Evolutionary conservation across 2,329 filamentous ascomycete species (phyloP).

Genomic region (Aspergillus awamori): DNA sequence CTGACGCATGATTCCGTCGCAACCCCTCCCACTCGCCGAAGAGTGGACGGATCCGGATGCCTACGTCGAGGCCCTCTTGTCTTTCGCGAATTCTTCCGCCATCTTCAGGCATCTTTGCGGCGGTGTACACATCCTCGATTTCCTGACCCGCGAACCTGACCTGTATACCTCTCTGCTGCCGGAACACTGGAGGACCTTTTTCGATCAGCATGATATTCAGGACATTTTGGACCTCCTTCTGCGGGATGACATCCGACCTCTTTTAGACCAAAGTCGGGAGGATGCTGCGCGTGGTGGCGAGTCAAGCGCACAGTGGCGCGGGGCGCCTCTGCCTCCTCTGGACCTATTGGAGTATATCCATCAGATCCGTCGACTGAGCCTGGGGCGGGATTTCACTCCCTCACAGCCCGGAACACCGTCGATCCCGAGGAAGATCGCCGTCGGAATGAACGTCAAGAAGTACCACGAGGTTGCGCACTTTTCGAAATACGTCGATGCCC

Average conservation of each 20-base stretch:
- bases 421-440: conserved; percentile 70
- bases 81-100: conserved; percentile 73
- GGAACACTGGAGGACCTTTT: conserved; percentile 78
- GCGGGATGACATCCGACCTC: conserved; percentile 67
- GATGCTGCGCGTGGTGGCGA: conserved; percentile 15
- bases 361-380: conserved; percentile 68
- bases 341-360: conserved; percentile 72
- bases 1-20: conserved; percentile 50
- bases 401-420: conserved; percentile 43
- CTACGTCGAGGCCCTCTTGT: conserved; percentile 76
- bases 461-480: conserved; percentile 91
- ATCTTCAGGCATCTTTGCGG: conserved; percentile 89
- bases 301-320: conserved; percentile 43
- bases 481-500: conserved; percentile 76
- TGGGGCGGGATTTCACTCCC: conserved; percentile 64
- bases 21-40: conserved; percentile 67
- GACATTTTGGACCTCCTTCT: conserved; percentile 79
- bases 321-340: conserved; percentile 48
- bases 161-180: conserved; percentile 79
- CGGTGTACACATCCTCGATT: conserved; percentile 95
- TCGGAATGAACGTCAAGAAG: conserved; percentile 97
- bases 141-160: conserved; percentile 83
- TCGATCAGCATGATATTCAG: conserved; percentile 71
- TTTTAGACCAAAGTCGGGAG: conserved; percentile 27
- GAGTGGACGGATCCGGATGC: conserved; percentile 72